Evolutionary conservation across 1,284 basidiomycete genomes (phyloP).

Genomic region (Malassezia cuniculi): DNA sequence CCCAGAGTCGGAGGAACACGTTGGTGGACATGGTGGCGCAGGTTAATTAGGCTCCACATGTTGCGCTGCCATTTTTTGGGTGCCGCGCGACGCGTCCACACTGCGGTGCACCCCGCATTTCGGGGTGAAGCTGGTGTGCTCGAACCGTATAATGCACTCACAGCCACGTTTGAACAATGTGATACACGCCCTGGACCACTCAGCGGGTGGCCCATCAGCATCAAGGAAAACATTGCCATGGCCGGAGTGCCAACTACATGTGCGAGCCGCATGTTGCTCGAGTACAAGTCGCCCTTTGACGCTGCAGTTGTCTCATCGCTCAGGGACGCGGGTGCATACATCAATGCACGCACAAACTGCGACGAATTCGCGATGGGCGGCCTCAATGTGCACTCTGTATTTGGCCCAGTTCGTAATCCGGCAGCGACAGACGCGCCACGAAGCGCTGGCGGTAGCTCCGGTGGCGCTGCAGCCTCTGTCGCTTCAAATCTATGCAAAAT

Average conservation of each 20-base stretch:
- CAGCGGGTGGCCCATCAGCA: constrained; percentile 23
- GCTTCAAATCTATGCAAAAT: constrained; percentile 17
- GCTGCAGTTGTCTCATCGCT: constrained; percentile 68
- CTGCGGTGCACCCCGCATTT: too few relatives aligned
- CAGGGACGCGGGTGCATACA: constrained; percentile 55
- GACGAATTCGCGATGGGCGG: constrained; percentile 96
- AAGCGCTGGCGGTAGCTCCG: constrained; percentile 47
- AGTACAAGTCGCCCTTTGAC: constrained; percentile 66
- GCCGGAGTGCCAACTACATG: constrained; percentile 21
- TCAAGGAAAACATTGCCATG: constrained; percentile 41
- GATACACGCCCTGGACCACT: constrained; percentile 11
- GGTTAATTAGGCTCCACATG: too few relatives aligned
- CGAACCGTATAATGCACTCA: constrained; percentile 24
- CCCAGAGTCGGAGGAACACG: too few relatives aligned
- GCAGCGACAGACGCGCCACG: constrained; percentile 3
- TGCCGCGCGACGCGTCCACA: too few relatives aligned
- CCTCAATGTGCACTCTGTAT: constrained; percentile 25
- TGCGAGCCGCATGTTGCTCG: constrained; percentile 31
- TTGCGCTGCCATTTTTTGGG: too few relatives aligned
- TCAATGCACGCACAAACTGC: constrained; percentile 82
- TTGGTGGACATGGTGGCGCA: too few relatives aligned
- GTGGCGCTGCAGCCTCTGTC: constrained; percentile 39
- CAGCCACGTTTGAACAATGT: background rate
- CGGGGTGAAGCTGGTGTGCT: too few relatives aligned
- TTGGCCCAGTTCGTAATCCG: constrained; percentile 34